These are phyloP conservation scores for Fusarium sp. DNA, from an alignment of 2,329 filamentous ascomycete species.

Conservation along the genomic window DNA sequence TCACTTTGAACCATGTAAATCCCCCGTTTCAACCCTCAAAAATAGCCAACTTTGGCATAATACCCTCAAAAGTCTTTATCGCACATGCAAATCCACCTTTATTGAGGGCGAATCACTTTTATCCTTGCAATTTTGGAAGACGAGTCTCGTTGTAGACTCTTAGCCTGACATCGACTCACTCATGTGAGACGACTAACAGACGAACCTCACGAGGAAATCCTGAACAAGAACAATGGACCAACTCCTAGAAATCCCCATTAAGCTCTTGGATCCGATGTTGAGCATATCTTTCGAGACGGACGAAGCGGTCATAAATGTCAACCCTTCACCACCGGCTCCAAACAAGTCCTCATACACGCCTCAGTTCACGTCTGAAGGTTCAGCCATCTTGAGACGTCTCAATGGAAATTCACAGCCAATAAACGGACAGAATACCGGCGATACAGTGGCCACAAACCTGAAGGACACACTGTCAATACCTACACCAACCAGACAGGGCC, in stretches of 20 bases:
- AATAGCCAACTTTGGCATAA: slow-evolving; percentile 7
- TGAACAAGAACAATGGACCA: slow-evolving; percentile 18
- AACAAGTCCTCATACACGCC: slow-evolving; percentile 43
- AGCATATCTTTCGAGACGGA: background rate
- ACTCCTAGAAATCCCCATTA: background rate
- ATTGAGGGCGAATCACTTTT: background rate
- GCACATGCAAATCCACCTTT: background rate
- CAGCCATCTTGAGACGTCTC: slow-evolving; percentile 47
- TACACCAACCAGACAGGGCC: slow-evolving; percentile 7
- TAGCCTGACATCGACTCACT: background rate
- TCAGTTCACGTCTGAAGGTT: slow-evolving; percentile 47
- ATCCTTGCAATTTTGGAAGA: background rate
- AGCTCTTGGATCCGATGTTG: background rate
- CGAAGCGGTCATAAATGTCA: background rate
- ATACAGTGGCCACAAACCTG: background rate
- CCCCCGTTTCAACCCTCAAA: slow-evolving; percentile 7
- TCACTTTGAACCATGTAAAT: slow-evolving; percentile 31
- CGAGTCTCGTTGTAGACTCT: background rate
- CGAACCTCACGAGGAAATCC: background rate
- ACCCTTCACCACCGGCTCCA: background rate
- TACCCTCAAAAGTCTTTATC: background rate
- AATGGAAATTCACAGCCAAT: slow-evolving; percentile 14
- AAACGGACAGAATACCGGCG: background rate
- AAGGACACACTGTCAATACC: slow-evolving; percentile 32
- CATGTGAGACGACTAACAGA: slow-evolving; percentile 12